Percentiles rank a stretch among this genome's conserved stretches.
Evolutionary conservation across 805 yeast genomes (phyloP).

Genomic region (Clavispora fructus): DNA sequence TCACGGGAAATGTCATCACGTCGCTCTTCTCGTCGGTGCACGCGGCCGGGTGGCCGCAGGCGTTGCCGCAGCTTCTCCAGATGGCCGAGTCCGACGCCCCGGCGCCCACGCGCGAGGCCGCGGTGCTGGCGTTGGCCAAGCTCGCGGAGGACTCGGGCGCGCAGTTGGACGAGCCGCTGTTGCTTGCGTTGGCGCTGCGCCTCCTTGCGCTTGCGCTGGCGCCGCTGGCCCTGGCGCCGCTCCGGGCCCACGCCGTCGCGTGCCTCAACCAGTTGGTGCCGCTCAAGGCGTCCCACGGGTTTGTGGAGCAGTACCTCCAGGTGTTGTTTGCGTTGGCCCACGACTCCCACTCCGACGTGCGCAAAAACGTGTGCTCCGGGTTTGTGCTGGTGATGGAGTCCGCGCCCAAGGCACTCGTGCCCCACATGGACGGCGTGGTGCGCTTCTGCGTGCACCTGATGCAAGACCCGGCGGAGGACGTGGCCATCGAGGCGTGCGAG

Average conservation of each 20-base stretch:
- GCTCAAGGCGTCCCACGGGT: constrained; percentile 58
- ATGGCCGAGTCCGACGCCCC: constrained; percentile 29
- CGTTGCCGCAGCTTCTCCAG: constrained; percentile 63
- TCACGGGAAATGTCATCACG: constrained; percentile 87
- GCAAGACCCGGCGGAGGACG: constrained; percentile 58
- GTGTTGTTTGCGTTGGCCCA: constrained; percentile 67
- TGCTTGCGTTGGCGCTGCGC: constrained; percentile 49
- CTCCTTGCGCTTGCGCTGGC: constrained; percentile 4
- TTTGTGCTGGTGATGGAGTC: constrained; percentile 67
- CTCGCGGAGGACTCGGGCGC: constrained; percentile 84
- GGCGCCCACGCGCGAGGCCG: constrained; percentile 54
- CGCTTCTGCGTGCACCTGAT: constrained; percentile 79
- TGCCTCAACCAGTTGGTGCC: constrained; percentile 76
- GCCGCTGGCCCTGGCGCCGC: constrained; percentile 42
- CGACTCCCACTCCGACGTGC: constrained; percentile 53
- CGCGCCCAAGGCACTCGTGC: constrained; percentile 73
- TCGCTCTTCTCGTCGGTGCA: constrained; percentile 70
- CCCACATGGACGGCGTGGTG: constrained; percentile 83
- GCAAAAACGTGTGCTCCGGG: constrained; percentile 72
- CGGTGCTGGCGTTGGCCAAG: constrained; percentile 75
- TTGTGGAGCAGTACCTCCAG: constrained; percentile 60
- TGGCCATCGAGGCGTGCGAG: constrained; percentile 90
- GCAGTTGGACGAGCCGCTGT: constrained; percentile 64
- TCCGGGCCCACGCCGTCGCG: constrained; percentile 58
- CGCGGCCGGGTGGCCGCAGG: constrained; percentile 65